Evolutionary conservation across 371 early-diverging fungal genomes (phyloP), one percentile per base, ranked within the genome.

Genomic region (Mucor mucedo): DNA sequence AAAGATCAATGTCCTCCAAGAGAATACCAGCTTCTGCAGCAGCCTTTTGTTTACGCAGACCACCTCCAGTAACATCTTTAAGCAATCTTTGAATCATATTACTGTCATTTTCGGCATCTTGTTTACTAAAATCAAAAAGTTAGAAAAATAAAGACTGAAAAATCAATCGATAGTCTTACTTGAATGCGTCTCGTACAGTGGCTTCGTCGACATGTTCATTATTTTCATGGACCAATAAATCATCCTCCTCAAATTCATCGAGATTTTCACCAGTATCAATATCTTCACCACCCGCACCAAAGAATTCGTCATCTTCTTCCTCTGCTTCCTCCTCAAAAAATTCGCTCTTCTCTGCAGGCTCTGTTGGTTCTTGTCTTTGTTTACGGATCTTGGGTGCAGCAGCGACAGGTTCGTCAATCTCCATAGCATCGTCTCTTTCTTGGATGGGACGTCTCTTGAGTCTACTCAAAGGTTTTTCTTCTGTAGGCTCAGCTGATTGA

Each of bases 221-320:
- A n/a, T 67, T 75, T 28, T 66, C 63, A 21, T 76, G 75, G 1
- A 79, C 82, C 21, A 82, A 52, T 52, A 79, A 55, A 32, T 64
- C 79, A 67, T 82, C 82, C 14, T 79, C 60, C 33, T 78, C 79
- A 65, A 63, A 82, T 53, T 73, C 69, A 62, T 82, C 79, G 33
- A 78, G 49, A 44, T 74, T 63, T 28, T 77, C 78, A 11, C 66
- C 68, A 5, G 69, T 75, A 9, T 67, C 69, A 5, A 35, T 63
- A 41, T 81, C 82, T 3, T 64, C 54, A 28, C 82, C 82, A 56
- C 76, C 82, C 2, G 66, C 63, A 8, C 78, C 79, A 71, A 68
- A 79, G 64, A 59, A 79, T 47, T 82, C 82, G 16, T 82, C 82
- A 30, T 82, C 82, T n/a, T 72, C 72, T 64, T 78, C 82, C 41